Percentiles rank a stretch among this genome's conserved stretches.
Evolutionary conservation across 2,329 filamentous ascomycete species (phyloP).

Genomic region (Didymella sp.): DNA sequence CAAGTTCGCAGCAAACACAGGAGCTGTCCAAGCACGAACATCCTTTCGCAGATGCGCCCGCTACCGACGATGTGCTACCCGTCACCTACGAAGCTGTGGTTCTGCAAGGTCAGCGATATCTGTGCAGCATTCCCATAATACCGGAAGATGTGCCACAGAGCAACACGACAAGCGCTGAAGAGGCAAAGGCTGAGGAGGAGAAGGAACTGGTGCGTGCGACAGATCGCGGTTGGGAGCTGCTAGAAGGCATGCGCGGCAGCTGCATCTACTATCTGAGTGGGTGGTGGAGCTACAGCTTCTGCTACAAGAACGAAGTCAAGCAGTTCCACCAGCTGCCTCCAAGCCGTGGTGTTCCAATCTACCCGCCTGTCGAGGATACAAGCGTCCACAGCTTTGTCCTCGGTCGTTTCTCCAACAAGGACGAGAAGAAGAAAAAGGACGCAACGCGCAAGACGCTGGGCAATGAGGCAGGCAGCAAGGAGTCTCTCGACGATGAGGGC

Average conservation of each 20-base stretch:
- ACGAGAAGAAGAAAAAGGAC: slow-evolving; percentile 30
- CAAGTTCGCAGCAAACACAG: slow-evolving; percentile 45
- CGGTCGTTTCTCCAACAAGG: slow-evolving; percentile 62
- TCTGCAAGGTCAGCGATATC: slow-evolving; percentile 72
- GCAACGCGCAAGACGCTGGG: slow-evolving; percentile 39
- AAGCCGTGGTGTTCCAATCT: slow-evolving; percentile 68
- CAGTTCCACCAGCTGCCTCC: slow-evolving; percentile 87
- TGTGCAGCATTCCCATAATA: slow-evolving; percentile 83
- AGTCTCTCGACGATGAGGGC: slow-evolving; percentile 39
- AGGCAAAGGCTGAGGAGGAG: slow-evolving; percentile 76
- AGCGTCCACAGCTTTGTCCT: slow-evolving; percentile 78
- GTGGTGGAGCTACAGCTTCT: slow-evolving; percentile 97
- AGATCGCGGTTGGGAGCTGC: slow-evolving; percentile 78
- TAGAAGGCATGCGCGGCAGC: slow-evolving; percentile 76
- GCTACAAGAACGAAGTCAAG: slow-evolving; percentile 84
- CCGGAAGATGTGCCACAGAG: slow-evolving; percentile 60
- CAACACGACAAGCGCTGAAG: slow-evolving; percentile 70
- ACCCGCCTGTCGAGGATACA: slow-evolving; percentile 78
- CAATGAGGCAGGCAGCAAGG: slow-evolving; percentile 34
- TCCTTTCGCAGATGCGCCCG: slow-evolving; percentile 20
- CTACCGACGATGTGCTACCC: slow-evolving; percentile 38
- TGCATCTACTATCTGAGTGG: slow-evolving; percentile 86
- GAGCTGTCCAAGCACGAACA: slow-evolving; percentile 45
- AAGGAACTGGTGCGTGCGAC: slow-evolving; percentile 81
- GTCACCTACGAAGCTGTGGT: slow-evolving; percentile 75